Base-by-base conservation (phyloP, 2,329 filamentous ascomycete genomes). In the Botryotinia calthae region DNA sequence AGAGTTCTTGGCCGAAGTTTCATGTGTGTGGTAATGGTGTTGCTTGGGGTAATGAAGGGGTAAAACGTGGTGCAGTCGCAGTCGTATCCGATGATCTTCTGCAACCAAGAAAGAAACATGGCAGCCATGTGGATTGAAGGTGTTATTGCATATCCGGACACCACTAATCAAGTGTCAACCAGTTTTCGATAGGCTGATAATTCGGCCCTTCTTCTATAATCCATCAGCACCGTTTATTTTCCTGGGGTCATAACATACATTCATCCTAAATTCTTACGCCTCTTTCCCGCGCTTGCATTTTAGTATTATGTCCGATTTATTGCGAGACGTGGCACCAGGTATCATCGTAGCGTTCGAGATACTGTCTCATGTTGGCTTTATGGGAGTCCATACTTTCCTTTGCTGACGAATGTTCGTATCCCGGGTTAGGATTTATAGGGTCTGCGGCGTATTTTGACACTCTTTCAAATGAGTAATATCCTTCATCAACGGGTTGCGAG, bases 21-120 rank as follows among this genome's bases (percentile, higher is more conserved):
- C 63, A 54, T 72, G 51, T 72, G 40, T 61, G 62, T 68, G 48
- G 62, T 59, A 46, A 40, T 67, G 42, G 40, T 68, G 5, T 31
- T 34, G 14, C 12, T 44, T 34, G 20, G 44, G 42, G 16, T 3
- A 65, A 51, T 48, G 44, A 42, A 51, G 59, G 31, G 59, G 34
- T 58, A 59, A 48, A 72, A 40, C 51, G 46, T 51, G 61, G 48
- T 58, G 51, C 22, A 40, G 9, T 59, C 51, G 22, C 16, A 46
- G 14, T 59, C 66, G 22, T 44, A 51, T 37, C 37, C n/a, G n/a
- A 58, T 28, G 37, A 59, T 59, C 20, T 67, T 42, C n/a, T 56
- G 34, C 18, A 56, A 42, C 20, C 28, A 48, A 20, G 18, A 14
- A 25, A 28, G 28, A 56, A 25, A 18, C 48, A 67, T 67, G 66